Conservation (phyloP, 768 basidiomycete genomes). For the Agrocybe pediades region DNA sequence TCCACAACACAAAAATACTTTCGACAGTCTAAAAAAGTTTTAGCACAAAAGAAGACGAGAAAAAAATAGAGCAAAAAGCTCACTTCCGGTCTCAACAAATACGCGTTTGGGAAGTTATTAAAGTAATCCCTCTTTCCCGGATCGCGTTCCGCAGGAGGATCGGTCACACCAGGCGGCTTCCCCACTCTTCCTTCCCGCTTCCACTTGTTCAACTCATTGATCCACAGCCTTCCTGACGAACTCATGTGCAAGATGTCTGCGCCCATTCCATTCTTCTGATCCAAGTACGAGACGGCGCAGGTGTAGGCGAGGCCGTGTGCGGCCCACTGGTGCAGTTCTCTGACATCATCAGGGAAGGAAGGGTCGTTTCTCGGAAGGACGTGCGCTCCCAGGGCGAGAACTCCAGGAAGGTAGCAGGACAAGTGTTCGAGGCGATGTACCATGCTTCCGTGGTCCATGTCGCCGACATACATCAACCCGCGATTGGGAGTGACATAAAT, state of each 20-base stretch:
- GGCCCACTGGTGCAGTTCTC: constrained; percentile 64
- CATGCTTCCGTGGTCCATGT: constrained; percentile 35
- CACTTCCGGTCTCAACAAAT: constrained; percentile 72
- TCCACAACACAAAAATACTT: constrained; percentile 70
- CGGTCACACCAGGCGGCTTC: constrained; percentile 48
- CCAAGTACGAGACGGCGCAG: constrained; percentile 69
- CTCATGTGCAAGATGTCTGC: constrained; percentile 55
- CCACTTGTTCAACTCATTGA: constrained; percentile 48
- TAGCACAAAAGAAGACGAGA: neutral
- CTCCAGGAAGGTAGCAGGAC: constrained; percentile 69
- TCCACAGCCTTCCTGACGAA: constrained; percentile 40
- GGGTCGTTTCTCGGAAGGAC: constrained; percentile 27
- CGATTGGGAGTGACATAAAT: constrained; percentile 59
- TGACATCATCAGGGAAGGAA: constrained; percentile 11
- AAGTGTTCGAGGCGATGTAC: constrained; percentile 62
- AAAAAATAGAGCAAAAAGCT: constrained; percentile 13
- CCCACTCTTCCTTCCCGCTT: constrained; percentile 38
- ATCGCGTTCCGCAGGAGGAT: constrained; percentile 26
- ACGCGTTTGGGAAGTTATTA: constrained; percentile 30
- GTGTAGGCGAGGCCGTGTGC: constrained; percentile 71
- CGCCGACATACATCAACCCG: constrained; percentile 65
- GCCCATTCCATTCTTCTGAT: constrained; percentile 64
- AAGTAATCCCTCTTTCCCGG: constrained; percentile 52
- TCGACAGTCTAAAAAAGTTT: constrained; percentile 60
- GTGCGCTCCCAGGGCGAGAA: constrained; percentile 65